A percentile compares a stretch with the other conserved stretches of the same genome.
These are phyloP conservation scores for Sporisorium reilianum DNA, from an alignment of 1,284 basidiomycete genomes.

Conservation along the genomic window DNA sequence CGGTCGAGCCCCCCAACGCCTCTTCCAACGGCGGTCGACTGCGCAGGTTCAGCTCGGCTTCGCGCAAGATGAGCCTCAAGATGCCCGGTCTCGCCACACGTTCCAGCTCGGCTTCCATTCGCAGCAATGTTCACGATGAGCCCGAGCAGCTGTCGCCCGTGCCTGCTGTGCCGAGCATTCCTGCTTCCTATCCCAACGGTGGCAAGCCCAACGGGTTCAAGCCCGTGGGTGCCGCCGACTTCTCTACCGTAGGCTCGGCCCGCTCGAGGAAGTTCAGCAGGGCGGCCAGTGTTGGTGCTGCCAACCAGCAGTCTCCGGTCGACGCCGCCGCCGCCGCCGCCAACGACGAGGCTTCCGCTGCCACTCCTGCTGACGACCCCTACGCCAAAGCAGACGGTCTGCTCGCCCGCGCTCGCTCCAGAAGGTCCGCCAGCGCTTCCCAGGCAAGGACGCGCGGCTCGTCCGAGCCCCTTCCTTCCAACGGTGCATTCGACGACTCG, in stretches of 20 bases:
- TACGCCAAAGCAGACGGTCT: slow-evolving; percentile 38
- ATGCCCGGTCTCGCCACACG: slow-evolving; percentile 30
- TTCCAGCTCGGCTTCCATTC: slow-evolving; percentile 28
- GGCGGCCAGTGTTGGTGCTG: slow-evolving; percentile 17
- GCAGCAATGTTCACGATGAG: slow-evolving; percentile 27
- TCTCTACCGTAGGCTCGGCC: slow-evolving; percentile 1
- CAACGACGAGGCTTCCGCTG: not conserved
- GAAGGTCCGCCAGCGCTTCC: slow-evolving; percentile 13
- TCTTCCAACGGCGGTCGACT: slow-evolving; percentile 9
- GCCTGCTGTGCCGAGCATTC: slow-evolving; percentile 28
- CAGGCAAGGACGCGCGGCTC: slow-evolving; percentile 8
- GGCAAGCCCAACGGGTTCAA: slow-evolving; percentile 27
- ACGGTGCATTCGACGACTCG: not conserved
- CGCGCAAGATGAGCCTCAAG: slow-evolving; percentile 49
- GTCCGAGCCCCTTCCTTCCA: slow-evolving; percentile 11
- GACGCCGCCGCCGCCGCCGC: not conserved
- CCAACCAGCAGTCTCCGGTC: not conserved
- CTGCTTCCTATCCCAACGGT: slow-evolving; percentile 14
- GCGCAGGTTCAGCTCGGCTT: slow-evolving; percentile 41
- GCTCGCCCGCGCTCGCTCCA: slow-evolving; percentile 37
- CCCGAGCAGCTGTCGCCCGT: slow-evolving; percentile 17
- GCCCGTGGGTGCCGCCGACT: slow-evolving; percentile 10
- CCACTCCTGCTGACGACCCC: slow-evolving; percentile 15
- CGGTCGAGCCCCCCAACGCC: slow-evolving; percentile 4
- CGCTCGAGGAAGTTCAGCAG: slow-evolving; percentile 31